Evolutionary conservation across 2,329 filamentous ascomycete species (phyloP), one percentile per base, ranked within the genome.

Genomic region (Trichophyton verrucosum): DNA sequence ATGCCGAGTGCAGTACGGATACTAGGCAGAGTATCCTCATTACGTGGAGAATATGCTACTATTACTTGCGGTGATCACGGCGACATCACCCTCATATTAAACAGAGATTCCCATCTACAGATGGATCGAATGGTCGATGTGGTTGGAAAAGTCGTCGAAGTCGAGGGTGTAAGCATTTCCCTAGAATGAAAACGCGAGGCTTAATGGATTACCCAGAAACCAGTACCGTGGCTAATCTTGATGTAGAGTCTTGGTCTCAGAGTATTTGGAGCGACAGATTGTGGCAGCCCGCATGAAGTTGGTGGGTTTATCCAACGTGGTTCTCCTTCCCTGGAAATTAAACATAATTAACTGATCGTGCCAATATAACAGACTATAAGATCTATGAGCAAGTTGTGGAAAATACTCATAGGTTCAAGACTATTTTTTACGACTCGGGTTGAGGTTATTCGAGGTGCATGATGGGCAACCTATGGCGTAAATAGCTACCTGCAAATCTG

Each of bases 331-430:
- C n/a, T 42, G 17, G 20, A 44, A 30, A 42, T 9, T 3, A 56
- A 24, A 30, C 47, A 27, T 3, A 33, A 13, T 38, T 30, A n/a
- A 40, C n/a, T 11, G 7, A 17, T 27, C 62, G 64, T 22, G 13
- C 36, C 61, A 33, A 42, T 51, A 7, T 24, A 5, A 6, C 65
- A 92, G 91, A 96, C 75, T 89, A 88, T 73, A 80, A 80, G 59
- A 81, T 89, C 38, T 87, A 85, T 63, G 85, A 89, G 61, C 83
- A 86, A 0, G 87, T 96, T 2, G 91, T 96, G 15, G 88, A 96
- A 61, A 86, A 85, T 40, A 94, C 90, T 38, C 91, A 96, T 75
- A 82, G 85, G 57, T 84, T 90, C 71, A 88, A 87, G 69, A 79
- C 84, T 63, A 86, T 97, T 58, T 96, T 96, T 71, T 91, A 88